Evolutionary conservation across 2,329 filamentous ascomycete genomes (phyloP), one percentile per base, ranked within the genome.

Genomic region (Cercospora sp.): DNA sequence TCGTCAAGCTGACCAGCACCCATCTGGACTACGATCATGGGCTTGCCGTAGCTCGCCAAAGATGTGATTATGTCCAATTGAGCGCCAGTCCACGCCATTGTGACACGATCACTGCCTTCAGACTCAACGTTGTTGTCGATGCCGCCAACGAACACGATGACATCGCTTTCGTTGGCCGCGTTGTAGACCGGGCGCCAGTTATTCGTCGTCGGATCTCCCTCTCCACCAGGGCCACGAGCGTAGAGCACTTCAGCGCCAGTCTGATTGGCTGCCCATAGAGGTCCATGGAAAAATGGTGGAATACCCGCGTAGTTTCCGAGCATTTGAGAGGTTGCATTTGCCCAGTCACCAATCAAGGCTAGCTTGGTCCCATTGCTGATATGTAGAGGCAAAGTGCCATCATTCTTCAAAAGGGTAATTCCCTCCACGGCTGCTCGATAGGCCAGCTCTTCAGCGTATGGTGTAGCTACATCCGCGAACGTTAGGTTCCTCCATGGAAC

Each of bases 221-320:
- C 74, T 5, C 75, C 75, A 10, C 77, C 77, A 2, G 79, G 75
- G 4, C 80, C 81, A 5, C 77, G 67, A 1, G 81, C 83, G 66
- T 84, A 84, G 69, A 80, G 80, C 24, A 85, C 81, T 0, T 81
- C 79, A 30, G 85, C 77, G 1, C 81, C 81, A 3, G 83, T 80
- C 24, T 82, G 76, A 43, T 84, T 74, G 8, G 86, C 82, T 10
- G 87, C 86, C 32, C 81, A 82, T 0, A 87, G 78, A 0, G 87
- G 87, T 3, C 82, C 84, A 70, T 82, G 83, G 3, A 86, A 78
- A 76, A 86, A 89, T 0, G 86, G 86, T 0, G 88, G 82, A 2
- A 81, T 77, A 30, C 88, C 87, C 66, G 75, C 81, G 77, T 90
- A 90, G 72, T 87, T 87, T 0, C 87, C 88, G 61, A 85, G 85